phyloP scores from a whole-genome alignment of 441 rosid species.

The Mallotus japonicus region DNA sequence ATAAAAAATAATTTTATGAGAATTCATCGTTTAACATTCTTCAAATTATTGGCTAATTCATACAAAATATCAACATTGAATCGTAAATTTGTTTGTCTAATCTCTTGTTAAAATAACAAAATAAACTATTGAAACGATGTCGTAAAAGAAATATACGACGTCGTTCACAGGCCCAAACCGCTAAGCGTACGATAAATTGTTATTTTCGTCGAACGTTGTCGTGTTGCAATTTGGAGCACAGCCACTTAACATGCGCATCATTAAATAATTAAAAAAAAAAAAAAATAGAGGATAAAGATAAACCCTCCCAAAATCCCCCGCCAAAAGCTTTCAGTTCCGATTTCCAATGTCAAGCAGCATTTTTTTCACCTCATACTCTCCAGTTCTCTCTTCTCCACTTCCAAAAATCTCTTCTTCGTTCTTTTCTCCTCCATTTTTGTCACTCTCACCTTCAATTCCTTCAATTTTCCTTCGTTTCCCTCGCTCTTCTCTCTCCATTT shows the following conservation, averaged over 20 bases:
- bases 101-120: too few relatives aligned
- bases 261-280: neutral
- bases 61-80: too few relatives aligned
- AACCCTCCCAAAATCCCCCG: conserved; percentile 14
- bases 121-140: too few relatives aligned
- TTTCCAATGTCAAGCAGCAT: neutral
- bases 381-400: neutral
- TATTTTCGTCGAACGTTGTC: too few relatives aligned
- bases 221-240: neutral
- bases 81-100: too few relatives aligned
- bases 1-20: too few relatives aligned
- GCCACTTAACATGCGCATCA: neutral
- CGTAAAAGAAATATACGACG: too few relatives aligned
- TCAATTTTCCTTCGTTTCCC: conserved; percentile 26
- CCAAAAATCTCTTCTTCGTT: neutral
- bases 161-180: too few relatives aligned
- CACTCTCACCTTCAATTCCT: conserved; percentile 1
- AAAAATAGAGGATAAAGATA: conserved; percentile 6
- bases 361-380: conserved; percentile 1
- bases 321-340: neutral
- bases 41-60: too few relatives aligned
- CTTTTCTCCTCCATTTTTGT: neutral
- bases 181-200: too few relatives aligned
- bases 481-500: conserved; percentile 24
- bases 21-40: too few relatives aligned